Percentiles rank a stretch among this genome's conserved stretches.
phyloP scores from a whole-genome alignment of 2,329 filamentous ascomycete genomes.

The Teratosphaeria gauchensis region DNA sequence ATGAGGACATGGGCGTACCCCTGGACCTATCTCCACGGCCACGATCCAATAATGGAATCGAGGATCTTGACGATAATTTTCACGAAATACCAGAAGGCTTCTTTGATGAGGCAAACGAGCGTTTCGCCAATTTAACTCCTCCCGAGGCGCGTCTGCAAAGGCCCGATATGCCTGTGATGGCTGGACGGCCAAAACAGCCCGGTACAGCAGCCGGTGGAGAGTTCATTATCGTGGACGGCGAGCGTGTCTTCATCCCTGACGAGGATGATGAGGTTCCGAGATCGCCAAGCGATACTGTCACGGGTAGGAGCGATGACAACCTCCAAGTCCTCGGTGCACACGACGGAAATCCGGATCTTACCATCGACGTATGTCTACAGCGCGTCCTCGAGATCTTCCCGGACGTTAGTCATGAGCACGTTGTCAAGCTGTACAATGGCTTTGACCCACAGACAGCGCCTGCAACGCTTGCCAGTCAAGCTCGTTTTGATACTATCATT shows the following conservation, averaged over 20 bases:
- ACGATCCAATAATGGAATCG: not conserved
- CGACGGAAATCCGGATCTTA: slow-evolving; percentile 2
- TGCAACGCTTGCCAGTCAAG: slow-evolving; percentile 7
- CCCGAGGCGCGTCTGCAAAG: not conserved
- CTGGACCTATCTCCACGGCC: not conserved
- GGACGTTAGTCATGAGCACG: slow-evolving; percentile 24
- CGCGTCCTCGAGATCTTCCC: slow-evolving; percentile 25
- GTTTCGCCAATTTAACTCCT: not conserved
- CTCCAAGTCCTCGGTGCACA: not conserved
- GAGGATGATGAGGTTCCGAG: slow-evolving; percentile 2
- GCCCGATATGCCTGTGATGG: not conserved
- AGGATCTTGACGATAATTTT: not conserved
- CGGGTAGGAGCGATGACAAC: not conserved
- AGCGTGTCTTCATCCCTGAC: slow-evolving; percentile 19
- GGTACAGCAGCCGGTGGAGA: not conserved
- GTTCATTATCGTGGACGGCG: slow-evolving; percentile 12
- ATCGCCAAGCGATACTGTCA: not conserved
- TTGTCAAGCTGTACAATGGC: slow-evolving; percentile 16
- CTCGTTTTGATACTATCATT: slow-evolving; percentile 18
- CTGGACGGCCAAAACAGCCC: not conserved
- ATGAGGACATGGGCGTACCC: slow-evolving; percentile 1
- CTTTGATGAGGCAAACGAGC: slow-evolving; percentile 1
- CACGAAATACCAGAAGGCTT: not conserved
- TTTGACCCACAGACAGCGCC: slow-evolving; percentile 4
- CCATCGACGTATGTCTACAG: slow-evolving; percentile 17